Evolutionary conservation across 805 yeast genomes (phyloP).

Genomic region (Myxozyma vanderwaltii): DNA sequence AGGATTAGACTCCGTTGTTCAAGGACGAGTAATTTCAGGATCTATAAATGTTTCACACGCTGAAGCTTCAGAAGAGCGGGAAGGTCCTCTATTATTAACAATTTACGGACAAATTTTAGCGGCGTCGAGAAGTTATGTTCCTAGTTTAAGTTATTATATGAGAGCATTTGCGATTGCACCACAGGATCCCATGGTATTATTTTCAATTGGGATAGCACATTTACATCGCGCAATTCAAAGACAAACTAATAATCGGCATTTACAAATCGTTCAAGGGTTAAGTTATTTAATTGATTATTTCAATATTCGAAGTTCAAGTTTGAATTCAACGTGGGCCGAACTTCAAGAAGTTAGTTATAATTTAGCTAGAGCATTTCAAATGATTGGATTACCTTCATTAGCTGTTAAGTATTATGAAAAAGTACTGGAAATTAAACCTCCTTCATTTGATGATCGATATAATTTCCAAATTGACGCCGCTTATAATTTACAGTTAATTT

Average conservation of each 20-base stretch:
- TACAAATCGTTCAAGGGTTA: slow-evolving; percentile 84
- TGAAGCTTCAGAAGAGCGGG: slow-evolving; percentile 10
- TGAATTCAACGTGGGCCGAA: slow-evolving; percentile 46
- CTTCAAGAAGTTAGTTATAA: slow-evolving; percentile 80
- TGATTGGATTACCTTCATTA: slow-evolving; percentile 71
- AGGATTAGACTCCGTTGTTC: slow-evolving; percentile 74
- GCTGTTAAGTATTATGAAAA: slow-evolving; percentile 75
- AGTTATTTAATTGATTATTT: slow-evolving; percentile 74
- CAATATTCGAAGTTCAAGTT: slow-evolving; percentile 47
- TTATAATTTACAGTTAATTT: slow-evolving; percentile 67
- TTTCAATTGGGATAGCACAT: slow-evolving; percentile 76
- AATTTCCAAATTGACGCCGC: background rate
- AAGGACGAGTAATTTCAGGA: slow-evolving; percentile 62
- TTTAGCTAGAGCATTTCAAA: slow-evolving; percentile 80
- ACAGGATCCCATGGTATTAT: slow-evolving; percentile 75
- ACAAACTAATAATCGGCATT: slow-evolving; percentile 78
- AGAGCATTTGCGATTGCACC: slow-evolving; percentile 68
- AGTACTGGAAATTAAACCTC: slow-evolving; percentile 50
- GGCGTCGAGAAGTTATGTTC: slow-evolving; percentile 77
- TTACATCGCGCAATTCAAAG: slow-evolving; percentile 91
- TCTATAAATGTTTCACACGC: slow-evolving; percentile 63
- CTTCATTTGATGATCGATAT: slow-evolving; percentile 40
- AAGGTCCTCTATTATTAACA: slow-evolving; percentile 64
- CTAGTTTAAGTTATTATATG: slow-evolving; percentile 76
- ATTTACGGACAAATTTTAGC: slow-evolving; percentile 80